Evolutionary conservation across 73 alveolate species (phyloP), one percentile per base, ranked within the genome.

Genomic region (Paramecium sexaurelia): DNA sequence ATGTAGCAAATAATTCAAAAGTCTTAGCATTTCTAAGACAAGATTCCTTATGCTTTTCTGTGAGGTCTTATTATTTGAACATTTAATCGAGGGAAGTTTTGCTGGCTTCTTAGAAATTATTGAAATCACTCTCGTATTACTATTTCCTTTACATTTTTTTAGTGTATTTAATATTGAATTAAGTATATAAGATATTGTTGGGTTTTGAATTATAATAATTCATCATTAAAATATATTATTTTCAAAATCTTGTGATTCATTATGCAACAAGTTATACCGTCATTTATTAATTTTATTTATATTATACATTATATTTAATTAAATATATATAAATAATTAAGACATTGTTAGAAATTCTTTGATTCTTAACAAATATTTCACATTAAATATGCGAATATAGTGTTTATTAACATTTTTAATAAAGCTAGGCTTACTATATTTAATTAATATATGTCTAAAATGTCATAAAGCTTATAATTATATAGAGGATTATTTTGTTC

Each of bases 131-230:
- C 26, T 61, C 83, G 47, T 29, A 61, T 61, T 61, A 61, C 83
- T 61, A 29, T 11, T 61, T 61, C 45, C 83, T 61, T 61, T 61
- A 61, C 83, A 61, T 61, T 61, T 61, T 61, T 61, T 61, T 61
- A 1, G 83, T 61, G 83, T 61, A 29, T 61, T 61, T 29, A 61
- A 29, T 61, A 61, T 61, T 61, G 83, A 61, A 10, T 61, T 61
- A 26, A 61, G 11, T 32, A 61, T 11, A 6, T 6, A 61, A 61
- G 83, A 61, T 61, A 61, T 61, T 61, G 43, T 29, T 43, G 26
- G 47, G 47, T 26, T 61, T 29, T 61, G 83, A 29, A 61, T 61
- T 61, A 61, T 13, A 10, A 61, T 61, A 61, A 22, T 61, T 26
- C 83, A 61, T 61, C 83, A 61, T 61, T 61, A 29, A 61, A 5